Evolutionary conservation across 2,329 filamentous ascomycete species (phyloP).

Genomic region (Ophiostoma novo-ulmi): DNA sequence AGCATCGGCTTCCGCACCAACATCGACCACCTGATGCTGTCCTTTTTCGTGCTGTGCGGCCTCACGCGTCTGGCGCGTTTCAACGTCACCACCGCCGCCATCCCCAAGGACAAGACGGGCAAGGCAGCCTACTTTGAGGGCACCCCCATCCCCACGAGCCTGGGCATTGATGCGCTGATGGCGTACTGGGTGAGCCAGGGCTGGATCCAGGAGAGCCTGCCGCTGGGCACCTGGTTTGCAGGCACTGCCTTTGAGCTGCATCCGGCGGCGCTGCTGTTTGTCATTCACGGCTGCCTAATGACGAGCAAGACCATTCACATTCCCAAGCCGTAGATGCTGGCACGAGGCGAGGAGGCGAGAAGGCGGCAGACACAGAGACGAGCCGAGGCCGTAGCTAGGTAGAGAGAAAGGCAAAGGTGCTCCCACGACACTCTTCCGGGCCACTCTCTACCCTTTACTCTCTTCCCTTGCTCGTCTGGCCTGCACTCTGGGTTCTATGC

Average conservation of each 20-base stretch:
- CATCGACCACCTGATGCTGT: conserved; percentile 71
- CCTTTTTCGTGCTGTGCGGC: conserved; percentile 91
- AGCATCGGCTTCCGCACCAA: conserved; percentile 80
- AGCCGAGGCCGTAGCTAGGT: too few relatives aligned
- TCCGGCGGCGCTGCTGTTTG: conserved; percentile 72
- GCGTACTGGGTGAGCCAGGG: conserved; percentile 79
- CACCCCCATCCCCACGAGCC: conserved; percentile 87
- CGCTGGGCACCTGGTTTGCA: conserved; percentile 62
- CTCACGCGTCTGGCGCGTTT: conserved; percentile 91
- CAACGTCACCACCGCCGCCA: conserved; percentile 85
- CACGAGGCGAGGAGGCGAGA: neutral
- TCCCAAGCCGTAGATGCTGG: conserved; percentile 63
- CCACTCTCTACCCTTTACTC: neutral
- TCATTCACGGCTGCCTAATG: conserved; percentile 90
- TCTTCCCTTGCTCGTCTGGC: too few relatives aligned
- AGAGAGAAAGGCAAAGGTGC: too few relatives aligned
- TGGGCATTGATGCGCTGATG: conserved; percentile 77
- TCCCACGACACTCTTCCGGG: neutral
- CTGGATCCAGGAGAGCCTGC: conserved; percentile 74
- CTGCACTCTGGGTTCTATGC: neutral
- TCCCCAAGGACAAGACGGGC: conserved; percentile 86
- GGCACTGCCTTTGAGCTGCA: conserved; percentile 76
- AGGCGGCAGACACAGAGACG: too few relatives aligned
- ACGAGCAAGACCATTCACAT: conserved; percentile 92
- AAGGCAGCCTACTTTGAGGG: conserved; percentile 97